Conservation (phyloP, 1,284 basidiomycete species). For the Ustilago loliicola region DNA sequence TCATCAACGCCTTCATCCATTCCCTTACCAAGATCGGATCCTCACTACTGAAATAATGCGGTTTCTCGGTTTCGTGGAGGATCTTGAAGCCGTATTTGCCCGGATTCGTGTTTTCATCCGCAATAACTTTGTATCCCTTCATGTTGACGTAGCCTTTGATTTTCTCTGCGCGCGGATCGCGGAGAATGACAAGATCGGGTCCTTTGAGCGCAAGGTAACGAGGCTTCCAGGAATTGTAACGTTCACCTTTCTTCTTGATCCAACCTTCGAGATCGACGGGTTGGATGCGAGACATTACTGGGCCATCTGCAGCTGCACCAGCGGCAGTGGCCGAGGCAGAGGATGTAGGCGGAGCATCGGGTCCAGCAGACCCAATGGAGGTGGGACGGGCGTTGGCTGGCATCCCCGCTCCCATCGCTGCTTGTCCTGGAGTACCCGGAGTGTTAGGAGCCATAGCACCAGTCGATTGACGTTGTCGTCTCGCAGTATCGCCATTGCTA, state of each 20-base stretch:
- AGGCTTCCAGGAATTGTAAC: conserved; percentile 92
- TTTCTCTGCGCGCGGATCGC: conserved; percentile 71
- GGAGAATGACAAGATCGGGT: conserved; percentile 72
- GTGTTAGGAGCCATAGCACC: conserved; percentile 13
- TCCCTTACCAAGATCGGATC: conserved; percentile 86
- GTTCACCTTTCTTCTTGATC: conserved; percentile 95
- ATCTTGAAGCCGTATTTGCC: conserved; percentile 96
- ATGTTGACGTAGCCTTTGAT: conserved; percentile 97
- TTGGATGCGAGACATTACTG: conserved; percentile 66
- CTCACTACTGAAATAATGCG: conserved; percentile 91
- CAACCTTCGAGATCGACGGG: conserved; percentile 75
- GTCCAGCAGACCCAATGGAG: conserved; percentile 33
- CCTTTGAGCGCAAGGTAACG: conserved; percentile 97
- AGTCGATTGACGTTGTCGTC: conserved; percentile 49
- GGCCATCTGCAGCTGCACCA: conserved; percentile 52
- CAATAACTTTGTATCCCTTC: conserved; percentile 89
- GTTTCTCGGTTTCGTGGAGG: conserved; percentile 87
- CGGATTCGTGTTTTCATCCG: conserved; percentile 91
- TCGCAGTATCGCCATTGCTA: conserved; percentile 54
- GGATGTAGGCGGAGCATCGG: conserved; percentile 50
- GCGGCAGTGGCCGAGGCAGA: conserved; percentile 47
- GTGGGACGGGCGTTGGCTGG: conserved; percentile 27
- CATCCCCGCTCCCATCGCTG: conserved; percentile 27
- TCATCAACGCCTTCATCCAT: conserved; percentile 99
- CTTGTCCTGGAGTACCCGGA: conserved; percentile 12